A percentile compares a stretch with the other conserved stretches of the same genome.
These are phyloP conservation scores for Venustampulla echinocandica DNA, from an alignment of 495 filamentous ascomycete genomes.

Conservation along the genomic window DNA sequence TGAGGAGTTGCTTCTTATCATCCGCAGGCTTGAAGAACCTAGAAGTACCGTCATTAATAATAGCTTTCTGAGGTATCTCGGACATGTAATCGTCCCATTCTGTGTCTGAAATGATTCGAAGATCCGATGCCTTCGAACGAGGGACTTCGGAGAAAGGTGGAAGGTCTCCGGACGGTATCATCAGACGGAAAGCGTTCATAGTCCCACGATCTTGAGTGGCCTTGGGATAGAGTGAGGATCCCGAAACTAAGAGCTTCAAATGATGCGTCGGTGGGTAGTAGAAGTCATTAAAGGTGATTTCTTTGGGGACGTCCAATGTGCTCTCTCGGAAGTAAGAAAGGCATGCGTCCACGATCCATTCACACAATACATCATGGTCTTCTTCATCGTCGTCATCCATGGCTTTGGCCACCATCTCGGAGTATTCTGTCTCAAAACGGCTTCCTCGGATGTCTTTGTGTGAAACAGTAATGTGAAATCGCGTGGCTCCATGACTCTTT, in stretches of 20 bases:
- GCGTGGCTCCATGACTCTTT: too few species aligned
- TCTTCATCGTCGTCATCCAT: constrained; percentile 1
- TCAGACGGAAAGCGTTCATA: constrained; percentile 3
- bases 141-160: neutral
- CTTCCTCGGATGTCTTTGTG: constrained; percentile 1
- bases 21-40: constrained; percentile 7
- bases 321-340: constrained; percentile 1
- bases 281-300: constrained; percentile 2
- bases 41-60: constrained; percentile 1
- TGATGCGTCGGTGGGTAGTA: constrained; percentile 6
- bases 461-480: constrained; percentile 5
- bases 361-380: constrained; percentile 1
- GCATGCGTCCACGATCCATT: constrained; percentile 3
- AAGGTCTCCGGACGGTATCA: constrained; percentile 5
- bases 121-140: neutral
- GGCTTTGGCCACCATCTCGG: neutral
- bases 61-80: constrained; percentile 6
- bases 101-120: neutral
- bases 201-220: neutral
- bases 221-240: neutral
- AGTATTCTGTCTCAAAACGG: constrained; percentile 2
- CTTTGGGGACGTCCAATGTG: neutral
- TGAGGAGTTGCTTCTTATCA: constrained; percentile 7
- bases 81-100: constrained; percentile 2
- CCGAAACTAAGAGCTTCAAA: constrained; percentile 1